Conservation (phyloP, 2,329 filamentous ascomycete genomes). For the Coleophoma cylindrospora region DNA sequence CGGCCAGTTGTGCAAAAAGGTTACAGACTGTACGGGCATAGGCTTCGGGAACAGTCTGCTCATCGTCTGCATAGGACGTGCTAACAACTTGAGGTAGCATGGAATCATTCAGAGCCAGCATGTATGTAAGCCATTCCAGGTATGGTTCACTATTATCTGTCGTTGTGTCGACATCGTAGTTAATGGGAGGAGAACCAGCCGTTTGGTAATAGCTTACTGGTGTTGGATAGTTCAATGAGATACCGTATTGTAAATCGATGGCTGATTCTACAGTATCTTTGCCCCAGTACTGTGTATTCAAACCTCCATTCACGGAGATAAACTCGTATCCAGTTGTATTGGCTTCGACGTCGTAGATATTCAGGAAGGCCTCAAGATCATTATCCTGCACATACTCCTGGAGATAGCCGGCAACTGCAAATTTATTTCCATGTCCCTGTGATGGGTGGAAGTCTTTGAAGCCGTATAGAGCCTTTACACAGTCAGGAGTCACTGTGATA, state of each 20-base stretch:
- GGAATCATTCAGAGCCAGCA: conserved; percentile 41
- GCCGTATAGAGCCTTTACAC: conserved; percentile 25
- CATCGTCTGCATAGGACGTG: conserved; percentile 62
- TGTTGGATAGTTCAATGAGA: conserved; percentile 47
- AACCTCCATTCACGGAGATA: conserved; percentile 31
- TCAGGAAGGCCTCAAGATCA: conserved; percentile 38
- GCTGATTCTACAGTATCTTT: conserved; percentile 44
- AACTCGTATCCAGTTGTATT: conserved; percentile 34
- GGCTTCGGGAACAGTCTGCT: conserved; percentile 54
- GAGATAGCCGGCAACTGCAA: conserved; percentile 23
- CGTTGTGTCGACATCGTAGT: conserved; percentile 36
- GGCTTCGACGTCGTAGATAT: conserved; percentile 36
- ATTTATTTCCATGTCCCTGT: conserved; percentile 10
- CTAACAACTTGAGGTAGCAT: conserved; percentile 55
- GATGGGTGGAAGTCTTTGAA: conserved; percentile 11
- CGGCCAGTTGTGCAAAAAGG: conserved; percentile 56
- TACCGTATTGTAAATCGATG: conserved; percentile 48
- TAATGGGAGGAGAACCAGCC: conserved; percentile 49
- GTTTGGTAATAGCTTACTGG: conserved; percentile 48
- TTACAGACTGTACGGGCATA: conserved; percentile 59
- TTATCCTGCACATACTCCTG: conserved; percentile 24
- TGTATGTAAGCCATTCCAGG: conserved; percentile 51
- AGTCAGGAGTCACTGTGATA: conserved; percentile 24
- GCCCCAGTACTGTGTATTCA: conserved; percentile 26
- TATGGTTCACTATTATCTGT: conserved; percentile 62